phyloP scores from a whole-genome alignment of 805 yeast species.

The Candida stauntonica region DNA sequence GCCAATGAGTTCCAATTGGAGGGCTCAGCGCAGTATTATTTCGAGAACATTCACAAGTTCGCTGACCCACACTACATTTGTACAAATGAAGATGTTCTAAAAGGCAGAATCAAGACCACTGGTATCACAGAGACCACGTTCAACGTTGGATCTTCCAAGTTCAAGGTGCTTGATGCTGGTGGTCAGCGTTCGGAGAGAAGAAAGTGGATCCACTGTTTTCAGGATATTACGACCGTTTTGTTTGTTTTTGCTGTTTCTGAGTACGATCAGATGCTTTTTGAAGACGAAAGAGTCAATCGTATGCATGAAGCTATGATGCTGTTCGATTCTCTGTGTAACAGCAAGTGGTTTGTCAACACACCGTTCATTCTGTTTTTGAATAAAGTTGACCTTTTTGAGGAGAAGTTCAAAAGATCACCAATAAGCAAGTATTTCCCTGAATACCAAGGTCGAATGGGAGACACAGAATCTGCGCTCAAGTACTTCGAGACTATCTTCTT shows the following conservation, averaged over 20 bases:
- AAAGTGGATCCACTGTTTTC: conserved; percentile 94
- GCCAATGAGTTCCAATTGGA: conserved; percentile 83
- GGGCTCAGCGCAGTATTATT: conserved; percentile 76
- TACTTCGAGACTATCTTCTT: conserved; percentile 69
- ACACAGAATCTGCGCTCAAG: conserved; percentile 60
- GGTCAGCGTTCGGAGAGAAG: conserved; percentile 90
- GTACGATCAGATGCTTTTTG: conserved; percentile 88
- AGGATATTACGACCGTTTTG: conserved; percentile 80
- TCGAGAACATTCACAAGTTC: conserved; percentile 65
- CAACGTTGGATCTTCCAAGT: conserved; percentile 56
- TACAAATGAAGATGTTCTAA: conserved; percentile 76
- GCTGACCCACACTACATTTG: conserved; percentile 64
- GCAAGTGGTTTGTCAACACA: conserved; percentile 78
- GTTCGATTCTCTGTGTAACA: conserved; percentile 79
- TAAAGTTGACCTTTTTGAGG: conserved; percentile 77
- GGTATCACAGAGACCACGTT: conserved; percentile 90
- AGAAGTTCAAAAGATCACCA: conserved; percentile 63
- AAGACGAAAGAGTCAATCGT: conserved; percentile 83
- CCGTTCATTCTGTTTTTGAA: conserved; percentile 88
- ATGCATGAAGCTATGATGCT: conserved; percentile 86
- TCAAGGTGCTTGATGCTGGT: conserved; percentile 90
- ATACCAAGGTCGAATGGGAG: conserved; percentile 60
- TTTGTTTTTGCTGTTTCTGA: conserved; percentile 89
- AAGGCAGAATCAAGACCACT: conserved; percentile 90
- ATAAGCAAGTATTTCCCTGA: conserved; percentile 74